Base-by-base conservation (phyloP, 2,329 filamentous ascomycete species). In the Blumeria graminis region DNA sequence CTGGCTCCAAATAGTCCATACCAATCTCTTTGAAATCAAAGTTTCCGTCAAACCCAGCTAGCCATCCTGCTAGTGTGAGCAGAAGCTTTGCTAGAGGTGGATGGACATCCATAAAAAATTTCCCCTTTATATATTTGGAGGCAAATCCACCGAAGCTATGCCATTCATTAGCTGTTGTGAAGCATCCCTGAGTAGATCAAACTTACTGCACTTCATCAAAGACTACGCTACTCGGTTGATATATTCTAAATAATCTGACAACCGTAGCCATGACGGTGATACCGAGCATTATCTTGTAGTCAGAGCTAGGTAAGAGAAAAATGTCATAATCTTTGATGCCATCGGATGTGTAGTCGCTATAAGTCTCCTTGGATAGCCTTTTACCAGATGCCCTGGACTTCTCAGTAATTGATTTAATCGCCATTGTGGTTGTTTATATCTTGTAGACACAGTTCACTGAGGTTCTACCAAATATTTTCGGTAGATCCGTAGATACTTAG, bases 91-190 rank as follows among this genome's bases (percentile, higher is more conserved):
- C 92, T 59, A 98, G 76, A 50, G 92, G 92, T 35, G 92, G 92
- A 68, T 98, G 92, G n/a, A 98, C 92, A 68, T 98, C 92, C 92
- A 98, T 98, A 71, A 98, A 98, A 77, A 98, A 98, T 68, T 77
- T 84, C 66, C 92, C 92, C 75, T 98, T 96, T 76, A 98, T 96
- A 70, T 98, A 98, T 71, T 98, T 98, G 64, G 85, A 87, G 61
- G 92, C 92, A 68, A 98, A 98, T 53, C 92, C 92, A 69, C 92
- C 92, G 69, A 98, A 98, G 71, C 88, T 94, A 61, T 60, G 32
- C 53, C 34, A 56, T 38, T 33, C 22, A 22, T 62, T 55, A 64
- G 64, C 32, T 57, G 58, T 33, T 57, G 55, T 43, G 46, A 57
- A 16, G 13, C 11, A 16, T 45, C 1, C 57, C 28, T 58, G n/a